Conservation (phyloP, 257 asterid genomes). For the Nicotiana knightiana region DNA sequence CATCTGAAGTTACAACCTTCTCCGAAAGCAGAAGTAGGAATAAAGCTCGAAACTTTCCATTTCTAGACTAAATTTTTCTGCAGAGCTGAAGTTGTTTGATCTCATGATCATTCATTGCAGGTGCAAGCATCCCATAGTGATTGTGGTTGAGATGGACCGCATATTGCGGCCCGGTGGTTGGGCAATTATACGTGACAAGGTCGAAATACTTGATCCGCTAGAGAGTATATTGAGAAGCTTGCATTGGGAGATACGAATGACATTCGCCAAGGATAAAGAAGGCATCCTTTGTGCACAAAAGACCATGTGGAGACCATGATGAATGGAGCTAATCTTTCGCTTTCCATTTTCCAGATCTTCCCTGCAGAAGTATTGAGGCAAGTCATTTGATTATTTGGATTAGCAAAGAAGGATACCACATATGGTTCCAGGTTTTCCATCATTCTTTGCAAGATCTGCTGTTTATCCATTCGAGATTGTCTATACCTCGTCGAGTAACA, state of each 20-base stretch:
- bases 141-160: conserved; percentile 88
- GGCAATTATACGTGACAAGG: conserved; percentile 79
- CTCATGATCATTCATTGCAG: conserved; percentile 28
- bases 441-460: neutral
- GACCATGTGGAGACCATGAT: conserved; percentile 78
- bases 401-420: neutral
- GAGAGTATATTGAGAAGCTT: conserved; percentile 68
- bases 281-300: conserved; percentile 84
- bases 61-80: neutral
- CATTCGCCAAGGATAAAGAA: conserved; percentile 62
- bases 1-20: neutral
- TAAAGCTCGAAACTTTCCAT: neutral
- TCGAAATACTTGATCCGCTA: conserved; percentile 70
- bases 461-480: neutral
- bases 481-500: neutral
- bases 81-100: neutral
- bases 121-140: conserved; percentile 72
- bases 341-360: neutral
- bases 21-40: neutral
- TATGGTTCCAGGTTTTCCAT: neutral
- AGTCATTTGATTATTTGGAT: neutral
- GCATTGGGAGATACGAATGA: conserved; percentile 89
- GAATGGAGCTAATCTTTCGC: neutral
- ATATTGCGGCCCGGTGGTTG: conserved; percentile 84
- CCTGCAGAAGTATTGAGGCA: neutral